Base-by-base conservation (phyloP, 1,284 basidiomycete genomes). In the Vanrija sp. region DNA sequence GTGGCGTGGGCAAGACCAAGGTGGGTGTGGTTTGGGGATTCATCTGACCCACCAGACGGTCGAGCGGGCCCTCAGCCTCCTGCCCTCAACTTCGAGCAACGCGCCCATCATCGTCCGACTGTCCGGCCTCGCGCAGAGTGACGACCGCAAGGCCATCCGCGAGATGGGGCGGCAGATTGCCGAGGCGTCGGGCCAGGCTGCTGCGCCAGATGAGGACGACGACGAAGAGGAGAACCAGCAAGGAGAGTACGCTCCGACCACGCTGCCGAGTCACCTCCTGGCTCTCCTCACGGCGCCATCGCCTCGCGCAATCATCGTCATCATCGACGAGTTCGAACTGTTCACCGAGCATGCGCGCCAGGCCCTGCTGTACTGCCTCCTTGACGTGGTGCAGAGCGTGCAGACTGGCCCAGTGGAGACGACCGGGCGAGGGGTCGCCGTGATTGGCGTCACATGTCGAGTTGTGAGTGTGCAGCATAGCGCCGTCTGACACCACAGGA, bases 281-380 rank as follows among this genome's bases (percentile, higher is more conserved):
- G 83, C 87, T 2, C 78, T 93, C 45, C 85, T 95, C 45, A 85
- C 88, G 5, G 74, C 84, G 41, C 81, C 94, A 1, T 85, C 88
- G 1, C 85, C 86, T 15, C 85, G 87, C 22, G 85, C 93, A 0
- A 85, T 88, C 0, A 74, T 97, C 46, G 80, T 97, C 43, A 73
- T 96, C 44, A 80, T 97, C 1, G 93, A 97, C 65, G 86, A 86
- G 10, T 93, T 96, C 70, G 94, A 97, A 68, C 79, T 92, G 20
- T 97, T 96, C 71, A 86, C 90, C 1, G 81, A 85, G 41, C 91
- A 95, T 74, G 83, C 90, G 43, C 83, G 93, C 44, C 89, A 96
- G 68, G 86, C 89, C 1, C 75, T 95, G 7, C 80, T 95, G 3
- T 95, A 95, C 66, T 94, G 90, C 64, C 82, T 94, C n/a, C 79